Base-by-base conservation (phyloP, 1,139 yeast genomes). In the Scheffersomyces parashehatae region DNA sequence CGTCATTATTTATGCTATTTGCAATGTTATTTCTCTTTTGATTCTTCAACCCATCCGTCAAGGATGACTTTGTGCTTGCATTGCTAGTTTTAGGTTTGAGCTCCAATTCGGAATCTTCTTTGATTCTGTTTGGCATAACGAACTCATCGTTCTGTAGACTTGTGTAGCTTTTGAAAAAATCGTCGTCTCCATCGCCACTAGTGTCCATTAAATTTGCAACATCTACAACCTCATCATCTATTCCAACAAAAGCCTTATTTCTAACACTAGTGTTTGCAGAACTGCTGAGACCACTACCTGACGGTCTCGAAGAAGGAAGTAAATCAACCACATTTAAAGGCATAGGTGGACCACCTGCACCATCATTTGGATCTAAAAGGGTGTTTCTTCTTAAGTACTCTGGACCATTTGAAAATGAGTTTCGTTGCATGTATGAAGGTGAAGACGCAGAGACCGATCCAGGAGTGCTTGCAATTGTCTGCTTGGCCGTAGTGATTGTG, bases 41-140 rank as follows among this genome's bases (percentile, higher is more conserved):
- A 13, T 56, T 51, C 44, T 58, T 56, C 41, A 64, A 62, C 5
- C 69, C 69, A 34, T 55, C 55, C 10, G 68, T 65, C 36, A 64
- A 60, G 11, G 65, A 46, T 5, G 66, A 60, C 38, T 55, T 53
- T 13, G 58, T 48, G 29, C 43, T 36, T 7, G 53, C 41, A 12
- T 44, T 51, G 26, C 49, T 44, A 14, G 42, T 44, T 12, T 14
- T 15, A n/a, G 35, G 20, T n/a, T 14, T 11, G 20, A 14, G 35
- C 10, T 36, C 41, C 37, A 35, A 42, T 20, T 38, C 43, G 6
- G 42, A 28, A 24, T 47, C 50, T 3, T 24, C 29, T n/a, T 28
- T 38, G 31, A 28, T n/a, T 47, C 41, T 39, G 36, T 45, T 26
- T 7, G 41, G 35, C 16, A 26, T 24, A 16, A 38, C 30, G 36